Conservation (phyloP, 768 basidiomycete genomes). For the Podaxis sp. region DNA sequence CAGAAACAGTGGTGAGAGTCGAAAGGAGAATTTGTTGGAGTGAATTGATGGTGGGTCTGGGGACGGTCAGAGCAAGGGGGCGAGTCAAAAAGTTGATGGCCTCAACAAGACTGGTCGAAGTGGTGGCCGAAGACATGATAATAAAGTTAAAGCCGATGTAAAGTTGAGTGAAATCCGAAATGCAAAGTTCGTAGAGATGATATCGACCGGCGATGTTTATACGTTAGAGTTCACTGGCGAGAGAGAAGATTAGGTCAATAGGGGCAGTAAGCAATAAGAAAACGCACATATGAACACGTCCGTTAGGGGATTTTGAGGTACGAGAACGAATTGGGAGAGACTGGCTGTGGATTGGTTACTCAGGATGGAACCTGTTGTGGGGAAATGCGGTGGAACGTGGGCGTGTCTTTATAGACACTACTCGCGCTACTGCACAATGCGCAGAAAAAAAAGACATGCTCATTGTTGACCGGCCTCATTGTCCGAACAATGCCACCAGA, state of each 20-base stretch:
- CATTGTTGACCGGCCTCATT: not conserved
- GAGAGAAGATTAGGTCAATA: not conserved
- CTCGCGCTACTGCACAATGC: conserved; percentile 33
- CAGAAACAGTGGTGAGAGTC: conserved; percentile 26
- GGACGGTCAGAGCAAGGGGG: conserved; percentile 30
- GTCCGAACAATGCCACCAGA: not conserved
- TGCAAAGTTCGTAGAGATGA: not conserved
- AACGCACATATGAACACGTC: not conserved
- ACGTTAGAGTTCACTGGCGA: not conserved
- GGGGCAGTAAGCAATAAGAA: not conserved
- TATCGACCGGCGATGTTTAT: conserved; percentile 13
- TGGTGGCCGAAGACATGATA: conserved; percentile 12
- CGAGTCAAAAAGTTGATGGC: conserved; percentile 37
- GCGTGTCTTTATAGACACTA: conserved; percentile 48
- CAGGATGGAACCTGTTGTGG: conserved; percentile 11
- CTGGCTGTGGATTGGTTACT: not conserved
- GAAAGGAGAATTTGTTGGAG: conserved; percentile 32
- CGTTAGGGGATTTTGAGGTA: not conserved
- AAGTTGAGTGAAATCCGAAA: not conserved
- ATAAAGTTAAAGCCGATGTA: not conserved
- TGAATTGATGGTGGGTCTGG: conserved; percentile 23
- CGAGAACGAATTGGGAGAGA: not conserved
- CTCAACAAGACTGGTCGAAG: conserved; percentile 28
- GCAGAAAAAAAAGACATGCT: not conserved
- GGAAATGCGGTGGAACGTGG: not conserved